Evolutionary conservation across 2,329 filamentous ascomycete genomes (phyloP).

Genomic region (Podosphaera fusca): DNA sequence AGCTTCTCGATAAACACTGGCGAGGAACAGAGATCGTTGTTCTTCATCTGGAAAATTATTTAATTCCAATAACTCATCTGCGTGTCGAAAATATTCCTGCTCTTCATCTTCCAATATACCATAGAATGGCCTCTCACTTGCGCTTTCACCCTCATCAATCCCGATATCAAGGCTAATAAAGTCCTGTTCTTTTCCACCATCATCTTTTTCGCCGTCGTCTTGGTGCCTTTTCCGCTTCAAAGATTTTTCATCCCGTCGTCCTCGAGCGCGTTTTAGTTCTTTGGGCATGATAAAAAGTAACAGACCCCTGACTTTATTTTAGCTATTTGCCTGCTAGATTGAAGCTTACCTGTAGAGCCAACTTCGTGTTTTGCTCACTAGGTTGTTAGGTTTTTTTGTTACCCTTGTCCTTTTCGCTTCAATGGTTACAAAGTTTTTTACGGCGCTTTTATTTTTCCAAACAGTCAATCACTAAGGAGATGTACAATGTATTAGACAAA

Average conservation of each 20-base stretch:
- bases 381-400: too few species aligned
- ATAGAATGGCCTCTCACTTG: conserved; percentile 36
- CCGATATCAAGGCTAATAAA: conserved; percentile 7
- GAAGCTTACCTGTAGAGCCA: too few species aligned
- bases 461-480: too few species aligned
- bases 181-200: conserved; percentile 8
- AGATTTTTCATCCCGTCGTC: conserved; percentile 27
- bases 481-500: too few species aligned
- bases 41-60: conserved; percentile 67
- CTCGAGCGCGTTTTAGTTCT: conserved; percentile 33
- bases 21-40: conserved; percentile 46
- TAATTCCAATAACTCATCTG: conserved; percentile 71
- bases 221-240: conserved; percentile 25
- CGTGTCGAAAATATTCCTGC: conserved; percentile 82
- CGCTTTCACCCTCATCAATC: conserved; percentile 5
- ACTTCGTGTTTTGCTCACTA: too few species aligned
- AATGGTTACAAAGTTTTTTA: too few species aligned
- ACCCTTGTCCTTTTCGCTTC: too few species aligned
- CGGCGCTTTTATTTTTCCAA: too few species aligned
- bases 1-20: conserved; percentile 69
- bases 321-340: too few species aligned
- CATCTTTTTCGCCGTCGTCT: conserved; percentile 18
- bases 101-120: conserved; percentile 82
- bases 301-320: too few species aligned
- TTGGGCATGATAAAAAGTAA: conserved; percentile 25